Evolutionary conservation across 2,329 filamentous ascomycete genomes (phyloP).

Genomic region (Parasarocladium wereldwijsianum): DNA sequence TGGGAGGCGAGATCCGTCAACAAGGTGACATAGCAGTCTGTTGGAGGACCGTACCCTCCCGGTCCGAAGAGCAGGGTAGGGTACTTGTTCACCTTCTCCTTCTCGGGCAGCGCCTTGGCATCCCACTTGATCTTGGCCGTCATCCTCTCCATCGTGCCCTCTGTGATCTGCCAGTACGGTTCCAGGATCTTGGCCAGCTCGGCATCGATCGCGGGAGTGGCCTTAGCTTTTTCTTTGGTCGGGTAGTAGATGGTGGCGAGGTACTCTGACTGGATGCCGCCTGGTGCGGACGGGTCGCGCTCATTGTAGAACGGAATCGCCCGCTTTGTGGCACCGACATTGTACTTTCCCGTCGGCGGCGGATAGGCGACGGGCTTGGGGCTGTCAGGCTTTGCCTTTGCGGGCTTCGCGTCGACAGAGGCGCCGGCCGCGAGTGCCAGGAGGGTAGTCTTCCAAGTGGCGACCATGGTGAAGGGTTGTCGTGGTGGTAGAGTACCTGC

Average conservation of each 20-base stretch:
- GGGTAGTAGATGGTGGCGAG: conserved; percentile 8
- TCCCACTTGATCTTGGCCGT: conserved; percentile 6
- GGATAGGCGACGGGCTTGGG: no score
- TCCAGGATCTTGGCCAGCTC: conserved; percentile 6
- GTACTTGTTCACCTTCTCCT: not conserved
- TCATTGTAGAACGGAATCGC: conserved; percentile 4
- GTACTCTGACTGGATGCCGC: conserved; percentile 6
- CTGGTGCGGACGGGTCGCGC: conserved; percentile 4
- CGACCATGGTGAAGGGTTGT: no score
- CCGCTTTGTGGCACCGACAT: conserved; percentile 7
- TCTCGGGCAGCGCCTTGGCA: conserved; percentile 3
- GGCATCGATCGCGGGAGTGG: conserved; percentile 6
- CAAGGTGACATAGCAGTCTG: conserved; percentile 5
- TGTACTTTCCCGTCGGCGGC: conserved; percentile 5
- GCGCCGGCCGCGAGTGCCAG: no score
- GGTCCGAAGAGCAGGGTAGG: conserved; percentile 7
- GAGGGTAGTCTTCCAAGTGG: no score
- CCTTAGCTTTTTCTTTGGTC: conserved; percentile 2
- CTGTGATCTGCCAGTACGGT: conserved; percentile 1
- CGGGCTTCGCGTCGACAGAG: no score
- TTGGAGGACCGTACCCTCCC: conserved; percentile 6
- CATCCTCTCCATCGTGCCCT: conserved; percentile 5
- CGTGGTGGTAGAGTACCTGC: no score
- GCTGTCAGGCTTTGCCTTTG: no score
- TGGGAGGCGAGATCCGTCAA: conserved; percentile 7